A percentile compares a stretch with the other conserved stretches of the same genome.
phyloP scores from a whole-genome alignment of 2,329 filamentous ascomycete species.

The Coniella lustricola region DNA sequence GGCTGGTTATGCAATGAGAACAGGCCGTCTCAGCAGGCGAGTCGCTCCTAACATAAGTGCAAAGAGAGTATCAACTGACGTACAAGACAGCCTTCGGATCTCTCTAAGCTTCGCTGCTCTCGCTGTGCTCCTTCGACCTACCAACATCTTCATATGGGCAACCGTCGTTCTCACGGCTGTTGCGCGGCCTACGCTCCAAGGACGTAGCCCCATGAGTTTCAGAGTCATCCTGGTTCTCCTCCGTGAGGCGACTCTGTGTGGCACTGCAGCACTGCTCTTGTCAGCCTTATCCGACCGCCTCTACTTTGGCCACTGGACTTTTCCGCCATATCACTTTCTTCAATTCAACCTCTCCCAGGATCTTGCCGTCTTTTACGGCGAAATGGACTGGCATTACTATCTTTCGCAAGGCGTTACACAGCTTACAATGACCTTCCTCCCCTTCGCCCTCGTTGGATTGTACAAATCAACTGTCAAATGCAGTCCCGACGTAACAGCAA shows the following conservation, averaged over 20 bases:
- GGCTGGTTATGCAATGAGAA: constrained; percentile 7
- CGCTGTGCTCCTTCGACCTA: constrained; percentile 81
- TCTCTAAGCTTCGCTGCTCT: constrained; percentile 71
- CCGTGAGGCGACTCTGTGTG: constrained; percentile 59
- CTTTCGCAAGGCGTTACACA: constrained; percentile 82
- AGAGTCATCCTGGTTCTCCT: constrained; percentile 46
- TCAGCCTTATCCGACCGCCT: constrained; percentile 64
- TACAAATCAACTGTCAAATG: constrained; percentile 39
- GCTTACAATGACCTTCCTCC: constrained; percentile 74
- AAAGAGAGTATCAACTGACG: no score
- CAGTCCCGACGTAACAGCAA: constrained; percentile 28
- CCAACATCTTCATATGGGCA: constrained; percentile 81
- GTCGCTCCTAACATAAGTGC: background rate
- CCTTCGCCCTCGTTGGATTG: constrained; percentile 64
- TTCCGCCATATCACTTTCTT: constrained; percentile 81
- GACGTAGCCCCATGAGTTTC: constrained; percentile 34
- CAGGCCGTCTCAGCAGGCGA: constrained; percentile 18
- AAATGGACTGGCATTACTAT: constrained; percentile 89
- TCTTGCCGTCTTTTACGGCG: constrained; percentile 86
- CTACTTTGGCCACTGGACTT: constrained; percentile 81
- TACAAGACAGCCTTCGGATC: constrained; percentile 43
- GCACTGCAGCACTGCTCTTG: constrained; percentile 50
- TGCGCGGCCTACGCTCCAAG: constrained; percentile 32
- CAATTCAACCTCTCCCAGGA: constrained; percentile 86
- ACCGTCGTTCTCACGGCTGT: constrained; percentile 47